phyloP scores from a whole-genome alignment of 768 basidiomycete species.

The Punctularia strigosozonata region DNA sequence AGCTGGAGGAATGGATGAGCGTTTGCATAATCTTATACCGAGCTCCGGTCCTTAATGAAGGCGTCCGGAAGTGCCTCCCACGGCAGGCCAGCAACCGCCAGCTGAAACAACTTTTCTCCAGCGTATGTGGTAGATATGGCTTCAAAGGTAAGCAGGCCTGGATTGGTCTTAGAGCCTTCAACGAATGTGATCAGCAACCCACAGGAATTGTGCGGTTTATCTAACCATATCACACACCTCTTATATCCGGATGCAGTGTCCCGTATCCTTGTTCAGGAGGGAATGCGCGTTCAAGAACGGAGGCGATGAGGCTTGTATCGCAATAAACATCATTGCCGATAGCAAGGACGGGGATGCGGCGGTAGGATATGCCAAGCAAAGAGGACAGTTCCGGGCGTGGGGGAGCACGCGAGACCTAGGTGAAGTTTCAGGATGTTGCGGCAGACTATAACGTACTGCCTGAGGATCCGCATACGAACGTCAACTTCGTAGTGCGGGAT shows the following conservation, averaged over 20 bases:
- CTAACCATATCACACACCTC: too few relatives aligned
- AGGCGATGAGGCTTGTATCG: slow-evolving; percentile 42
- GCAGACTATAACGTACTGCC: background rate
- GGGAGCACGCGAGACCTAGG: slow-evolving; percentile 34
- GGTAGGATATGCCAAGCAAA: slow-evolving; percentile 38
- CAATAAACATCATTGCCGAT: slow-evolving; percentile 53
- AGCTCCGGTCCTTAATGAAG: slow-evolving; percentile 38
- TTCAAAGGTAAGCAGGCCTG: slow-evolving; percentile 37
- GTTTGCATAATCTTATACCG: slow-evolving; percentile 16
- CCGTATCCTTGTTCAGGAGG: slow-evolving; percentile 34
- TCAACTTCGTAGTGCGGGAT: slow-evolving; percentile 36
- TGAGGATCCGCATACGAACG: slow-evolving; percentile 18
- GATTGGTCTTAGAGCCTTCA: slow-evolving; percentile 28
- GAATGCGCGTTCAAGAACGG: slow-evolving; percentile 41
- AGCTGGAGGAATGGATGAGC: slow-evolving; percentile 10
- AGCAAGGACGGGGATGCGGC: slow-evolving; percentile 47
- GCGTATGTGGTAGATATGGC: slow-evolving; percentile 34
- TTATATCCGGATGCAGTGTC: slow-evolving; percentile 36
- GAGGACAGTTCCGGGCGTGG: slow-evolving; percentile 48
- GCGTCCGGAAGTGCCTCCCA: slow-evolving; percentile 34
- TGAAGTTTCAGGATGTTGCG: background rate
- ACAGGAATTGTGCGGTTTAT: too few relatives aligned
- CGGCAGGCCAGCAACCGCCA: slow-evolving; percentile 28
- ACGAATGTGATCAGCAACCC: too few relatives aligned
- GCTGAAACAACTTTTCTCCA: slow-evolving; percentile 30